Percentiles rank a stretch among this genome's conserved stretches.
Evolutionary conservation across 257 asterid species (phyloP).

Genomic region (Plantago elongata): DNA sequence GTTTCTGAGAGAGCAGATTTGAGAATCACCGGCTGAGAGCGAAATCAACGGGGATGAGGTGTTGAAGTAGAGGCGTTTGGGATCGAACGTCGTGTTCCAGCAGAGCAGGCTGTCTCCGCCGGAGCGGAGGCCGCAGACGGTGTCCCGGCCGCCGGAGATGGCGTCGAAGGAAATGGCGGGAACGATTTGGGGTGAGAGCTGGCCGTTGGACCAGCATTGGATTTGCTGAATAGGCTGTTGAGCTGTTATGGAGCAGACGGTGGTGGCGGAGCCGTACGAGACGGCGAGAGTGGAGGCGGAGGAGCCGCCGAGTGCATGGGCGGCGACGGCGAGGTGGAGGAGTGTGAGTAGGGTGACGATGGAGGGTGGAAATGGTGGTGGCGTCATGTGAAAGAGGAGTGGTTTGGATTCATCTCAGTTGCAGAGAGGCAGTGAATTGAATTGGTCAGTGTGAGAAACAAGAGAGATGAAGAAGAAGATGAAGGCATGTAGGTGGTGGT

Average conservation of each 20-base stretch:
- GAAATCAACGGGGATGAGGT: constrained; percentile 33
- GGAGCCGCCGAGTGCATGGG: constrained; percentile 58
- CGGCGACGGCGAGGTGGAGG: constrained; percentile 23
- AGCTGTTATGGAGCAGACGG: constrained; percentile 59
- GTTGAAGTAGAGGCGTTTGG: constrained; percentile 50
- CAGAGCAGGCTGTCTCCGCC: constrained; percentile 64
- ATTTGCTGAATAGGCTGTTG: constrained; percentile 45
- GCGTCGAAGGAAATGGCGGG: constrained; percentile 55
- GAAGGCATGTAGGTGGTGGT: neutral
- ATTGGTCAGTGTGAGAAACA: neutral
- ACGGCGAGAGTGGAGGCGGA: constrained; percentile 68
- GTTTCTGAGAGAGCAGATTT: constrained; percentile 52
- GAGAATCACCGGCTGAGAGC: constrained; percentile 54
- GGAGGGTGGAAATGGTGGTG: constrained; percentile 13
- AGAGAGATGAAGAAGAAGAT: constrained; percentile 9
- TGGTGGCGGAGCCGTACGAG: constrained; percentile 51
- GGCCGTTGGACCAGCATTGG: constrained; percentile 63
- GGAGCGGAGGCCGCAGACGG: constrained; percentile 60
- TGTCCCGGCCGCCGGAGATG: constrained; percentile 63
- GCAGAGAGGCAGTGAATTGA: constrained; percentile 24
- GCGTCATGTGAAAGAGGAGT: constrained; percentile 44
- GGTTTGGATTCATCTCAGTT: constrained; percentile 35
- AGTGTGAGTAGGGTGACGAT: constrained; percentile 26
- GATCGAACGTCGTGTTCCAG: constrained; percentile 46
- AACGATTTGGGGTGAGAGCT: constrained; percentile 24